Base-by-base conservation (phyloP, 371 early-diverging fungal species). In the Rhizomucor pusillus region DNA sequence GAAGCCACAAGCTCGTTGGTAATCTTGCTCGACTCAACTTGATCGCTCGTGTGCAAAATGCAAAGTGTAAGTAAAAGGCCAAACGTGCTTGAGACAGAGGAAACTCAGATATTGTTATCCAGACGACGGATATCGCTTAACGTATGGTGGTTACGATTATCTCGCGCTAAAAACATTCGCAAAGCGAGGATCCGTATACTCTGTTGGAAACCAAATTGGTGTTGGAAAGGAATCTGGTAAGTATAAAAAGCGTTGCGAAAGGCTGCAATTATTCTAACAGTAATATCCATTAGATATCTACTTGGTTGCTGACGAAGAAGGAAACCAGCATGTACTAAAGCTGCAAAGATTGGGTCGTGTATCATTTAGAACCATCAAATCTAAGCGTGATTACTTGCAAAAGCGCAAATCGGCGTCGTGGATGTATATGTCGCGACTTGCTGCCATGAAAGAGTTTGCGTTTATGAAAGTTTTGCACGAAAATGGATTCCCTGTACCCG, bases 81-180 rank as follows among this genome's bases (percentile, higher is more conserved):
- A 2, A 25, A 37, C 4, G 18, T 35, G 4, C 13, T n/a, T n/a
- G n/a, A n/a, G n/a, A n/a, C n/a, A n/a, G n/a, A n/a, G n/a, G n/a
- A n/a, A n/a, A n/a, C n/a, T n/a, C n/a, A n/a, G n/a, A n/a, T n/a
- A n/a, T n/a, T n/a, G n/a, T n/a, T n/a, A n/a, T n/a, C n/a, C 57
- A 91, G 90, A 98, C 72, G 94, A 93, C 50, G 98, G 98, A 13
- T 99, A 99, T 73, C 87, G 96, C 36, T 81, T 99, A 52, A 95
- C 99, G 7, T 98, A 98, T 75, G 97, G 97, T 58, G 99, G 99
- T 13, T 98, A 97, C 74, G 99, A 99, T 73, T 98, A 98, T 71
- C 79, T 99, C 46, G 99, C 99, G 0, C 81, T 99, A 40, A 91
- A 94, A 69, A 89, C 97, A 1, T 83, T 99, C 61, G 82, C 85